Conservation (phyloP, 768 basidiomycete genomes). For the Kwoniella newhampshirensis region DNA sequence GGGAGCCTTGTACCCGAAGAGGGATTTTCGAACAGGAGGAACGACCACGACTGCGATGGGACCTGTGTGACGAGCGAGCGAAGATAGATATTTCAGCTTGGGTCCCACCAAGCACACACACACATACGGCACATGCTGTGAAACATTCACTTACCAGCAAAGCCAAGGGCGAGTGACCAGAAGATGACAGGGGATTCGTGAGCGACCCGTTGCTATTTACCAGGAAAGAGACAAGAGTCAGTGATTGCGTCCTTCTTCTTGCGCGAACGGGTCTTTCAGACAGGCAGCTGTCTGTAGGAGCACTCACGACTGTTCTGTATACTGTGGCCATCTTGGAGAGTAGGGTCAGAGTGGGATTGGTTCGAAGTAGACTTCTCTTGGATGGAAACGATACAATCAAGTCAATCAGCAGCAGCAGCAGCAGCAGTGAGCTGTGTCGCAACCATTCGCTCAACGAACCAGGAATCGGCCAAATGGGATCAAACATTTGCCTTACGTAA, state of each 20-base stretch:
- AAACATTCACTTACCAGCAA: constrained; percentile 49
- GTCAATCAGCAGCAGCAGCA: too few relatives aligned
- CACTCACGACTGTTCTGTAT: constrained; percentile 50
- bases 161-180: constrained; percentile 75
- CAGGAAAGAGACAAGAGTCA: not conserved
- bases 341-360: not conserved
- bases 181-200: constrained; percentile 90
- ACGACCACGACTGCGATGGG: constrained; percentile 71
- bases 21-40: constrained; percentile 72
- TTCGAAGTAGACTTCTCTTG: too few relatives aligned
- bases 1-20: constrained; percentile 67
- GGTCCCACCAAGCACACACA: not conserved
- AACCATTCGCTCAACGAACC: not conserved
- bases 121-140: not conserved
- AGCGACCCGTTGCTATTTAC: constrained; percentile 74
- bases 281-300: not conserved
- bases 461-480: constrained; percentile 1
- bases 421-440: too few relatives aligned
- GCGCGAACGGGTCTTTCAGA: too few relatives aligned
- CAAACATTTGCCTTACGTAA: not conserved
- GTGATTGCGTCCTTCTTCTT: constrained; percentile 13
- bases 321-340: constrained; percentile 42
- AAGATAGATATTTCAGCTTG: not conserved
- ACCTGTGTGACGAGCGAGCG: constrained; percentile 54
- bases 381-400: too few relatives aligned